Base-by-base conservation (phyloP, 768 basidiomycete species). In the Collybiopsis luxurians region DNA sequence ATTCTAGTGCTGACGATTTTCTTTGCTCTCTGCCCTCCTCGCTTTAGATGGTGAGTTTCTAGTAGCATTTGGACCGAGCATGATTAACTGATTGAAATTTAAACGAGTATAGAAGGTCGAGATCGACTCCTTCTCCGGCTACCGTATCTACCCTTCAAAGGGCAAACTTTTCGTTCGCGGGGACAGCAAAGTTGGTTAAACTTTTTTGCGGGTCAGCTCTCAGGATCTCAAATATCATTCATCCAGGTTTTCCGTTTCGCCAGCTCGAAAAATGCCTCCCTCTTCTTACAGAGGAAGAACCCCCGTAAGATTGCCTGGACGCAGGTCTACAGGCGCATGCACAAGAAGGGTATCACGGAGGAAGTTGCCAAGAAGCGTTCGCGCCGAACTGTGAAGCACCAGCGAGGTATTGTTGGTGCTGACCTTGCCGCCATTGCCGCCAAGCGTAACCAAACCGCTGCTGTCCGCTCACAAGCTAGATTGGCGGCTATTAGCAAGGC, bases 241-340 rank as follows among this genome's bases (percentile, higher is more conserved):
- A 23, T 34, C 3, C 67, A 96, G 94, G 84, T 94, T 72, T 98
- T 96, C 90, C 93, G 96, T 73, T 98, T 98, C 78, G 81, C 88
- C 65, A 80, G 75, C 71, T 91, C 92, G 62, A 98, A 98, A 85
- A 91, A 86, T 69, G 83, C 95, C 60, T 98, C 96, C 59, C 89
- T 99, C 63, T 98, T 98, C 87, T 80, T 91, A 58, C 97, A 99
- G 76, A 92, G 96, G 80, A 99, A 99, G 82, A 98, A 99, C 83
- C 97, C 97, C 52, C 92, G 97, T 72, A 98, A 98, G 86, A 95
- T 98, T 78, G 89, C 96, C 61, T 98, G 96, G 96, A 98, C 96
- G 38, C 76, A 80, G 66, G 84, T 90, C 60, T 96, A 90, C 83
- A 90, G 92, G 63, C 90, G 95, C 66, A 92, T 97, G 89, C 97